These are phyloP conservation scores for Salix caprea DNA, from an alignment of 345 rosid species.

Conservation along the genomic window DNA sequence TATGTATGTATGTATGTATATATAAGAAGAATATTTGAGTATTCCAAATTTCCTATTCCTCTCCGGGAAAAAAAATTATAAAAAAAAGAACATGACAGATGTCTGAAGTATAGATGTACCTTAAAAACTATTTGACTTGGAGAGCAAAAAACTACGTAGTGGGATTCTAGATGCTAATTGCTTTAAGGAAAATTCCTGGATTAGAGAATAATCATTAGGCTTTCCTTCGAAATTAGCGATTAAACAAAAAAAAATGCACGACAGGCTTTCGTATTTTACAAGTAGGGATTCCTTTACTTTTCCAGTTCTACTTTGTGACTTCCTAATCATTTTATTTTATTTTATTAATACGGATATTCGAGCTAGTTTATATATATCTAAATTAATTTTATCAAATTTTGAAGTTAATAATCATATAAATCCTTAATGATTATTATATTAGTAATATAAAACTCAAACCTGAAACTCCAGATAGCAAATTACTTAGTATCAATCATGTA, in stretches of 20 bases:
- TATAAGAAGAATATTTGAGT: not conserved
- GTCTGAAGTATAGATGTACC: not conserved
- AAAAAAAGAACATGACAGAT: not conserved
- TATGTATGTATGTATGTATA: accelerated
- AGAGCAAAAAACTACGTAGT: not conserved
- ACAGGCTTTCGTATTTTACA: not conserved
- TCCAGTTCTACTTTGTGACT: not conserved
- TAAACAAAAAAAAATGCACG: not conserved
- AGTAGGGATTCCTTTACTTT: not conserved
- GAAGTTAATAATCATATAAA: too few relatives aligned
- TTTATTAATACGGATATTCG: accelerated
- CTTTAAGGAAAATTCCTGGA: not conserved
- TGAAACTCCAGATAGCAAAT: too few relatives aligned
- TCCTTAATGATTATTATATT: too few relatives aligned
- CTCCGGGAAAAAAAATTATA: not conserved
- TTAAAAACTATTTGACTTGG: not conserved
- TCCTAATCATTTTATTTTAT: too few relatives aligned
- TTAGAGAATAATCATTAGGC: not conserved
- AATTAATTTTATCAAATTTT: too few relatives aligned
- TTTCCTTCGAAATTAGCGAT: not conserved
- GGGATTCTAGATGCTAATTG: not conserved
- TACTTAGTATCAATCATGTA: too few relatives aligned
- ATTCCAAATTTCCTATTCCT: not conserved
- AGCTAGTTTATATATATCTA: accelerated
- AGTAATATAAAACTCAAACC: accelerated